phyloP scores from a whole-genome alignment of 768 basidiomycete species.

The Lentinula detonsa region DNA sequence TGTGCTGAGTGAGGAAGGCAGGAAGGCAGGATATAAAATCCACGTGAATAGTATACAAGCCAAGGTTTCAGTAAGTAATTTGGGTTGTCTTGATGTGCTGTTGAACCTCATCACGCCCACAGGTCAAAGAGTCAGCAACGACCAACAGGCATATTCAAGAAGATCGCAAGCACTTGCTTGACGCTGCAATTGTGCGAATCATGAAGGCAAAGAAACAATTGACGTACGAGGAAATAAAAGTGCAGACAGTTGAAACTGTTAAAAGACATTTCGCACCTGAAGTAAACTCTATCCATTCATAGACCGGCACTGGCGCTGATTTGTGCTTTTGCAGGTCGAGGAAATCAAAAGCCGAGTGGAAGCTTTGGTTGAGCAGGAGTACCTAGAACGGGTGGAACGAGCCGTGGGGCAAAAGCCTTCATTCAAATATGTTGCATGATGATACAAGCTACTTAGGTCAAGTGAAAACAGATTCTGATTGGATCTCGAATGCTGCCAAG shows the following conservation, averaged over 20 bases:
- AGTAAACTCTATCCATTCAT: not conserved
- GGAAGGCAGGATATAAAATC: constrained; percentile 66
- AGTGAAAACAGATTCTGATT: not conserved
- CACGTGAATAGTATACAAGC: constrained; percentile 96
- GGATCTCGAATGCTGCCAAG: not conserved
- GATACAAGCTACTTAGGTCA: too few species aligned
- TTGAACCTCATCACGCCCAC: not conserved
- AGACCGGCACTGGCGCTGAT: not conserved
- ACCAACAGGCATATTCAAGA: constrained; percentile 83
- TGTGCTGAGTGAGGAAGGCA: constrained; percentile 21
- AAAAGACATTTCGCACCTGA: constrained; percentile 78
- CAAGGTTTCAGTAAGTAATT: constrained; percentile 71
- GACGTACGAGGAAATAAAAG: constrained; percentile 71
- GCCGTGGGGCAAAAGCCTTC: constrained; percentile 64
- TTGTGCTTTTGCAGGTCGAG: constrained; percentile 41
- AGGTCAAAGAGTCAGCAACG: constrained; percentile 82
- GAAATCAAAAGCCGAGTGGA: constrained; percentile 85
- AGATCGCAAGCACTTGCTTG: constrained; percentile 80
- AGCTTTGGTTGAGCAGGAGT: constrained; percentile 79
- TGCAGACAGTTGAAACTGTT: constrained; percentile 81
- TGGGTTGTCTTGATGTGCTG: too few species aligned
- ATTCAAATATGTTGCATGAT: constrained; percentile 76
- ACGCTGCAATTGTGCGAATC: constrained; percentile 93
- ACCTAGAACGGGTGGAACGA: constrained; percentile 74
- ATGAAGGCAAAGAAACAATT: constrained; percentile 93